Base-by-base conservation (phyloP, 202 grass and related monocot genomes). In the Panicum hallii region DNA sequence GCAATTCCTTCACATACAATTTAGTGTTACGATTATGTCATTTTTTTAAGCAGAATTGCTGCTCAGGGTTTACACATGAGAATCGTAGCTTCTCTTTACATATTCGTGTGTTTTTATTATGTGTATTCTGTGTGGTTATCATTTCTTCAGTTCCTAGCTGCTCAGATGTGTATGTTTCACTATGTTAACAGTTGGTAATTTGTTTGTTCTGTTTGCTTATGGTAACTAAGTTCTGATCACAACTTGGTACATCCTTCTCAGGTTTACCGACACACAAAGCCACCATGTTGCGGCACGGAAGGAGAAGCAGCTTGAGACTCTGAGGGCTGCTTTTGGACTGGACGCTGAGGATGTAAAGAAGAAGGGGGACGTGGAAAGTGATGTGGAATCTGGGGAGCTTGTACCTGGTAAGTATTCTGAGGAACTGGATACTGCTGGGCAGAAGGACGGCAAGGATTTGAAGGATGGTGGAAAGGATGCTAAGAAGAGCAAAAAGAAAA, bases 361-460 rank as follows among this genome's bases (percentile, higher is more conserved):
- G 79, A 81, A 91, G 10, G 87, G 72, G n/a, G 90, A 85, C 23
- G 86, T 79, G 45, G 85, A 92, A 87, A 97, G 94, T 87, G 96
- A 98, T 77, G 62, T 95, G 13, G 95, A 98, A 81, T 93, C 95
- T 42, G 95, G 95, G 61, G 95, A 98, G 85, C 87, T 98, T 85
- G 75, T 98, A 79, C 85, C 92, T 71, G 95, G 84, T 11, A 93
- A 87, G 64, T 76, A 91, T 30, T 70, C 10, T 82, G 87, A 90
- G 45, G 41, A 30, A 32, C 19, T 90, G 19, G 84, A 76, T 75
- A 74, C 64, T 46, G 80, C 82, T 80, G 62, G 64, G 9, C 70
- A 84, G 49, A 87, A 84, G 19, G 78, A 87, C 14, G 58, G 22
- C 9, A 87, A 62, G 32, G 63, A 22, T 74, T 74, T 9, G n/a